Conservation (phyloP, 2,329 filamentous ascomycete species). For the Diaporthe citriasiana region DNA sequence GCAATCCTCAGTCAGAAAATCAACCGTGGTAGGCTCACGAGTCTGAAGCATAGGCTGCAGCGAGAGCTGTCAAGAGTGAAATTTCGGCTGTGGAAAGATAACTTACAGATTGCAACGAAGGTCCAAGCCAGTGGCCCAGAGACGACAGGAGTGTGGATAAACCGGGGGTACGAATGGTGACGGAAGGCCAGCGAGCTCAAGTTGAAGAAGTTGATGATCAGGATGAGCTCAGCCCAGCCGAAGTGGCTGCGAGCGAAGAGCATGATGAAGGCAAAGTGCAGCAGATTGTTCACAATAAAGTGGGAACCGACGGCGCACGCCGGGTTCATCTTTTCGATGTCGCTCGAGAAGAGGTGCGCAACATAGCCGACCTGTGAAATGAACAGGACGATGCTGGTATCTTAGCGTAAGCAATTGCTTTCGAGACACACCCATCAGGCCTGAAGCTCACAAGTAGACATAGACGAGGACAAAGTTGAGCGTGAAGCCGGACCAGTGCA, state of each 20-base stretch:
- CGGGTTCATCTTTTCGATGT: constrained; percentile 72
- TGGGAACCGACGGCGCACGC: constrained; percentile 85
- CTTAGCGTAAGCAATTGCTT: background rate
- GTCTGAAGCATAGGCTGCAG: background rate
- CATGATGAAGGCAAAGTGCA: constrained; percentile 86
- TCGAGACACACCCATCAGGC: background rate
- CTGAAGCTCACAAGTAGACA: constrained; percentile 79
- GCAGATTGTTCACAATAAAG: constrained; percentile 88
- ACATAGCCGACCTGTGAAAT: constrained; percentile 83
- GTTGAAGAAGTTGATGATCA: constrained; percentile 87
- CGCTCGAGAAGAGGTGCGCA: constrained; percentile 79
- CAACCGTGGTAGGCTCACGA: background rate
- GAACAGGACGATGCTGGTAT: constrained; percentile 76
- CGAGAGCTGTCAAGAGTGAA: background rate
- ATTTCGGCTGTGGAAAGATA: too few species aligned
- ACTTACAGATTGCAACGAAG: constrained; percentile 77
- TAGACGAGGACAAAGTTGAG: constrained; percentile 75
- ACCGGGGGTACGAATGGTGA: constrained; percentile 77
- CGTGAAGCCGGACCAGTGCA: constrained; percentile 79
- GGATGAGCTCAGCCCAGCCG: constrained; percentile 80
- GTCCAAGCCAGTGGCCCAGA: constrained; percentile 88
- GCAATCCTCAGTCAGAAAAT: background rate
- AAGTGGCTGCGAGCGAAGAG: constrained; percentile 85
- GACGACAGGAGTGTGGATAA: constrained; percentile 82
- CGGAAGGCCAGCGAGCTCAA: constrained; percentile 84